Base-by-base conservation (phyloP, 163 green algal genomes). In the Trebouxia gelatinosa region DNA sequence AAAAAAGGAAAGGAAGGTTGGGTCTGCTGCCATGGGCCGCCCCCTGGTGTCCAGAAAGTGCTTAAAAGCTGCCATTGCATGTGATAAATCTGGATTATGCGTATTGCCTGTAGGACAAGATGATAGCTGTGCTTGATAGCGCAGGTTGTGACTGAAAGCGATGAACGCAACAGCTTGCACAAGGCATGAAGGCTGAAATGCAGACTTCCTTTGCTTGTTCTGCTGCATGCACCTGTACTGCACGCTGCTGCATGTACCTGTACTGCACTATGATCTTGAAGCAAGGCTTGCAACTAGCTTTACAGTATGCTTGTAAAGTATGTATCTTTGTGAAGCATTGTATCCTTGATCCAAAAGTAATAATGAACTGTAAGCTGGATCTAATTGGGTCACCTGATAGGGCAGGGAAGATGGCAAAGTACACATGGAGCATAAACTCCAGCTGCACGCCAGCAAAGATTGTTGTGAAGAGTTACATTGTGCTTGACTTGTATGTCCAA, bases 321-420 rank as follows among this genome's bases (percentile, higher is more conserved):
- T n/a, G n/a, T n/a, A n/a, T n/a, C n/a, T n/a, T n/a, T n/a, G n/a
- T n/a, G n/a, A n/a, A n/a, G n/a, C n/a, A n/a, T n/a, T n/a, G n/a
- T n/a, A n/a, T n/a, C n/a, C n/a, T n/a, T n/a, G n/a, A n/a, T n/a
- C n/a, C n/a, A n/a, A n/a, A n/a, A 13, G 13, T 54, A 54, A 13
- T 13, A 54, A 54, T 13, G 13, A 54, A 54, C 43, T 23, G 43
- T 54, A 13, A 54, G 43, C 11, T 23, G 11, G 43, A 9, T 54
- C 13, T 54, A 13, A 54, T 9, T 54, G 43, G 64, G 5, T 51
- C 17, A 72, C 64, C 64, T 72, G 50, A 23, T 6, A 72, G 64
- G 0, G 37, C 64, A n/a, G 64, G 64, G 21, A 50, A 72, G 64
- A 72, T 21, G 7, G 64, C 64, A 72, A 72, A 72, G 35, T 72